Percentiles rank a stretch among this genome's conserved stretches.
These are phyloP conservation scores for Zygosaccharomyces gambellarensis DNA, from an alignment of 805 yeast genomes.

Conservation along the genomic window DNA sequence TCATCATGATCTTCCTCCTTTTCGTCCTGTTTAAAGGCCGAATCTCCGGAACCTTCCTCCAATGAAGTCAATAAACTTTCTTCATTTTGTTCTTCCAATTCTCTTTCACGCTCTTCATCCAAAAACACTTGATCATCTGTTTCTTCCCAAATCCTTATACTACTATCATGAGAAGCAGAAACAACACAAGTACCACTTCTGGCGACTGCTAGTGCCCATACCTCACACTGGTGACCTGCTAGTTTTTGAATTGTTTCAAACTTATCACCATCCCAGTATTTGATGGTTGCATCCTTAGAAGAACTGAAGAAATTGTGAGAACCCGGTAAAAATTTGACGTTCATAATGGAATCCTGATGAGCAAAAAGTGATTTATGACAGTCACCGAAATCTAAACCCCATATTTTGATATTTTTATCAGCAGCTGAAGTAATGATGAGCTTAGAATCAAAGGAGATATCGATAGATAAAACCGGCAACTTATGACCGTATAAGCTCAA, in stretches of 20 bases:
- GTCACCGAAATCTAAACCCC: constrained; percentile 99
- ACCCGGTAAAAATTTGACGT: constrained; percentile 76
- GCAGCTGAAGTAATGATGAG: constrained; percentile 90
- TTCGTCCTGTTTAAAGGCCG: constrained; percentile 36
- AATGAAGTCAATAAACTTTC: constrained; percentile 67
- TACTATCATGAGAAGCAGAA: constrained; percentile 87
- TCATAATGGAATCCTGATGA: constrained; percentile 93
- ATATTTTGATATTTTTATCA: constrained; percentile 92
- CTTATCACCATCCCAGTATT: constrained; percentile 98
- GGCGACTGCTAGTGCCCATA: constrained; percentile 86
- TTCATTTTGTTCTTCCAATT: constrained; percentile 88
- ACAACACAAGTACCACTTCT: constrained; percentile 65
- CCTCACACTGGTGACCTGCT: constrained; percentile 84
- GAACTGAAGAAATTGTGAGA: constrained; percentile 85
- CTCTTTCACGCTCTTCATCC: constrained; percentile 95
- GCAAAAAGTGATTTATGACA: constrained; percentile 96
- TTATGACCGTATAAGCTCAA: constrained; percentile 93
- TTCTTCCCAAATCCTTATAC: constrained; percentile 88
- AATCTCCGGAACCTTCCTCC: constrained; percentile 51
- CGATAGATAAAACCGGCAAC: constrained; percentile 88
- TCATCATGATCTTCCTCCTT: constrained; percentile 47
- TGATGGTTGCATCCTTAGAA: constrained; percentile 82
- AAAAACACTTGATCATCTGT: constrained; percentile 93
- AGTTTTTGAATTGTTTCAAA: constrained; percentile 89
- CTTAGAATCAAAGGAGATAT: constrained; percentile 85